A percentile compares a stretch with the other conserved stretches of the same genome.
Evolutionary conservation across 139 green algal species (phyloP).

Genomic region (Desmodesmus armatus): DNA sequence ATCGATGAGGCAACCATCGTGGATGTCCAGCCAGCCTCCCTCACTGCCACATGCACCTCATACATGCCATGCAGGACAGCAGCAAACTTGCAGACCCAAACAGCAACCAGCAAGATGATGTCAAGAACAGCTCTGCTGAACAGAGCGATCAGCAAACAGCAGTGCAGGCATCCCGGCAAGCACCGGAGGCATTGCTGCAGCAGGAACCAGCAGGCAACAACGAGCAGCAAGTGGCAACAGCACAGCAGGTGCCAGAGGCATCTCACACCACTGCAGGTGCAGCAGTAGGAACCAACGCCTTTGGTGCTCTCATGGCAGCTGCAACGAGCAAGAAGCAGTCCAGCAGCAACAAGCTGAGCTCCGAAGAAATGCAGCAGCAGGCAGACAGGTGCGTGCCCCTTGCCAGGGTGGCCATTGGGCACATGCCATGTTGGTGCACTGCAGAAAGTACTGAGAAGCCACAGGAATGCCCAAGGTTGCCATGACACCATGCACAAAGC

Average conservation of each 20-base stretch:
- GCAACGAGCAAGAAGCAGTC: not conserved
- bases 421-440: not conserved
- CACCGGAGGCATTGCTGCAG: not conserved
- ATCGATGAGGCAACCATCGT: not conserved
- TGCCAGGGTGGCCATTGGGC: not conserved
- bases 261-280: not conserved
- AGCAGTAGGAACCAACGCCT: not conserved
- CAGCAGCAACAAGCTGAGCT: not conserved
- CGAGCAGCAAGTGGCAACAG: not conserved
- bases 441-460: not conserved
- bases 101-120: too few relatives aligned
- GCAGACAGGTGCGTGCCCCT: not conserved
- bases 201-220: not conserved
- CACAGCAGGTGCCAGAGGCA: too few relatives aligned
- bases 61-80: too few relatives aligned
- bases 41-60: not conserved
- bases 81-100: too few relatives aligned
- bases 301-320: conserved; percentile 3
- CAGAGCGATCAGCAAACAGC: not conserved
- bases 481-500: not conserved
- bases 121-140: not conserved
- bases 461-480: not conserved
- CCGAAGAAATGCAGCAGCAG: conserved; percentile 9
- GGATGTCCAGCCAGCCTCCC: not conserved
- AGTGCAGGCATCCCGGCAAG: conserved; percentile 9